These are phyloP conservation scores for Perilla frutescens DNA, from an alignment of 257 asterid species.

Conservation along the genomic window DNA sequence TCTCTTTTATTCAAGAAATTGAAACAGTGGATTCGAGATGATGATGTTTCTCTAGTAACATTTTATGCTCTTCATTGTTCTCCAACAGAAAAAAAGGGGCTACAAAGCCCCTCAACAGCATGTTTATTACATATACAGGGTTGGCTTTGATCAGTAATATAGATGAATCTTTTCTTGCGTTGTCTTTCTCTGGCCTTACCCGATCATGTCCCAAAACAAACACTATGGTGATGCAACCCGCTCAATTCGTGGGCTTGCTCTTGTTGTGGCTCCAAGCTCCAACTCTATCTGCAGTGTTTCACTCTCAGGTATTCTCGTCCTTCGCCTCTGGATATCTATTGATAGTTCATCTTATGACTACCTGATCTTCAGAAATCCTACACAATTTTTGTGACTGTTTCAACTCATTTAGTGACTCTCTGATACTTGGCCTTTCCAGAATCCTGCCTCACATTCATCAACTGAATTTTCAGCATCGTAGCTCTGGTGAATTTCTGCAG, in stretches of 20 bases:
- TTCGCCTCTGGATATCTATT: neutral
- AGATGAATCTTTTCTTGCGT: neutral
- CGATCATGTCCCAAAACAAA: neutral
- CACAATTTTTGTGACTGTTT: no score
- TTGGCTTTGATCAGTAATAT: neutral
- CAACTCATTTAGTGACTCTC: neutral
- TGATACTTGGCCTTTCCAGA: neutral
- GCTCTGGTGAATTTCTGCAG: slow-evolving; percentile 25
- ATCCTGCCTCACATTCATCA: slow-evolving; percentile 7
- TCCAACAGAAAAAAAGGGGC: neutral
- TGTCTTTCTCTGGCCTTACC: neutral
- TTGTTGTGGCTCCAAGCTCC: no score
- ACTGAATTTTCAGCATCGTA: neutral
- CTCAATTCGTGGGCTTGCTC: neutral
- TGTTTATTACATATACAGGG: neutral
- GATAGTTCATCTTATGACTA: neutral
- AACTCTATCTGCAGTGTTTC: neutral
- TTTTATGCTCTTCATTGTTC: neutral
- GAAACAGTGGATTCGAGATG: slow-evolving; percentile 11
- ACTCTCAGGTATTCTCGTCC: neutral
- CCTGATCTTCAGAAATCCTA: no score
- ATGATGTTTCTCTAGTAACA: slow-evolving; percentile 6
- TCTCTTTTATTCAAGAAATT: slow-evolving; percentile 22
- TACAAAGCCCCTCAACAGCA: neutral
- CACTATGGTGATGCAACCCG: neutral